Evolutionary conservation across 306 rosid species (phyloP).

Genomic region (Gastrolobium villosum): DNA sequence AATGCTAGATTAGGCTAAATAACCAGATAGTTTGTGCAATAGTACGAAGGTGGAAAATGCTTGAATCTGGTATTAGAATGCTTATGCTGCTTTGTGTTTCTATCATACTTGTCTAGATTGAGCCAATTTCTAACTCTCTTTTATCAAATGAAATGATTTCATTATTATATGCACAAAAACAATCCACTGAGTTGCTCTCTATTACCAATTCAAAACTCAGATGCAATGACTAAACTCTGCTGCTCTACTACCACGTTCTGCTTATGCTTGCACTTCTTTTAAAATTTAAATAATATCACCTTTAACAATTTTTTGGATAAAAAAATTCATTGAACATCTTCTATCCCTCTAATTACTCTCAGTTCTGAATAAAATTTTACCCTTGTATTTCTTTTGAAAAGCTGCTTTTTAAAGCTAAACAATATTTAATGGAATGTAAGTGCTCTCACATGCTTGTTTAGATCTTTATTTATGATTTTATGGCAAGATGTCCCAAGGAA

Average conservation of each 20-base stretch:
- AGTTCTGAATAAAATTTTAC: slow-evolving; percentile 22
- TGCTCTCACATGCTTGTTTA: slow-evolving; percentile 27
- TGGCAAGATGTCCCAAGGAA: slow-evolving; percentile 39
- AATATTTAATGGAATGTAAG: slow-evolving; percentile 26
- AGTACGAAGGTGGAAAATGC: slow-evolving; percentile 13
- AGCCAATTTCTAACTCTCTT: slow-evolving; percentile 7
- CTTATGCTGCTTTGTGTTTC: slow-evolving; percentile 10
- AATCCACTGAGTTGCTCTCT: background rate
- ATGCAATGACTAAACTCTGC: slow-evolving; percentile 19
- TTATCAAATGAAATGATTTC: slow-evolving; percentile 21
- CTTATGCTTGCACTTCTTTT: slow-evolving; percentile 23
- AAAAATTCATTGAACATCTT: slow-evolving; percentile 24
- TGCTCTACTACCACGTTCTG: slow-evolving; percentile 21
- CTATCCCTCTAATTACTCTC: slow-evolving; percentile 28
- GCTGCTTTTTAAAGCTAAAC: slow-evolving; percentile 40
- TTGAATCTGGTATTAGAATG: slow-evolving; percentile 34
- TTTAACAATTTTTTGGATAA: background rate
- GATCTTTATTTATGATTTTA: slow-evolving; percentile 32
- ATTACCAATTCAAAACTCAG: slow-evolving; percentile 35
- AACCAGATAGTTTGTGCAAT: slow-evolving; percentile 5
- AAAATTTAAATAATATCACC: slow-evolving; percentile 15
- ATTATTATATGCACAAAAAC: background rate
- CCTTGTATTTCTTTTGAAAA: slow-evolving; percentile 36
- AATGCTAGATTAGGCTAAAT: slow-evolving; percentile 12
- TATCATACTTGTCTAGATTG: slow-evolving; percentile 14